Conservation (phyloP, 2,329 filamentous ascomycete genomes). For the Hawksworthiomyces lignivorus region DNA sequence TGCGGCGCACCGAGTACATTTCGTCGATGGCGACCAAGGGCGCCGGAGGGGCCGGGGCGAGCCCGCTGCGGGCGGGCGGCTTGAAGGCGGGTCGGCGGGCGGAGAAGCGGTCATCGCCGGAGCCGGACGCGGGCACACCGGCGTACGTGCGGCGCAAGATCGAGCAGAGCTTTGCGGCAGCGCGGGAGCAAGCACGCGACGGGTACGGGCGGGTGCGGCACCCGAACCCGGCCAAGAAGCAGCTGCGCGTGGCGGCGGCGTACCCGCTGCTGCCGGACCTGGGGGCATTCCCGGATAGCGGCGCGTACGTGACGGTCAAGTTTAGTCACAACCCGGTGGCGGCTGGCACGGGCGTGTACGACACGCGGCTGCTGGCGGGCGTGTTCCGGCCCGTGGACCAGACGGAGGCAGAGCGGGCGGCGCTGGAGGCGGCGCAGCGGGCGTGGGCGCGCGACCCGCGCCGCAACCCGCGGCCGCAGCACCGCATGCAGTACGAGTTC, state of each 20-base stretch:
- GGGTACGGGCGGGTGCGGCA: conserved; percentile 48
- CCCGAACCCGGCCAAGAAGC: conserved; percentile 51
- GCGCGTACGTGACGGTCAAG: conserved; percentile 62
- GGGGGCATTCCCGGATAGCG: conserved; percentile 61
- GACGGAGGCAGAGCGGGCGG: conserved; percentile 45
- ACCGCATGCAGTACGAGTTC: conserved; percentile 59
- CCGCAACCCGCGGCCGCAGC: conserved; percentile 47
- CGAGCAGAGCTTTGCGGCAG: conserved; percentile 51
- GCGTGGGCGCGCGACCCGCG: conserved; percentile 49
- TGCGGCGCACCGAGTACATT: conserved; percentile 94
- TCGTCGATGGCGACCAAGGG: conserved; percentile 50
- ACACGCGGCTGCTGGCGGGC: conserved; percentile 53
- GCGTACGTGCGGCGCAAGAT: conserved; percentile 63
- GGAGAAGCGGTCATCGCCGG: conserved; percentile 29
- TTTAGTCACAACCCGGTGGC: conserved; percentile 60
- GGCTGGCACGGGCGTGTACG: conserved; percentile 40
- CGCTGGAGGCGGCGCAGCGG: conserved; percentile 42
- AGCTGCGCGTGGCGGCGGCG: conserved; percentile 51
- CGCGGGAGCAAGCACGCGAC: conserved; percentile 48
- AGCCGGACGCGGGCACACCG: conserved; percentile 48
- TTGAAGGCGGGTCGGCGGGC: conserved; percentile 26
- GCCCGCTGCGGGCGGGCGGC: conserved; percentile 5
- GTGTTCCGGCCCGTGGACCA: conserved; percentile 54
- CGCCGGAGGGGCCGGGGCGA: conserved; percentile 8
- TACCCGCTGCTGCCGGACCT: conserved; percentile 58